Percentiles rank a stretch among this genome's conserved stretches.
phyloP scores from a whole-genome alignment of 129 eudicot genomes.

The Tagetes patula region DNA sequence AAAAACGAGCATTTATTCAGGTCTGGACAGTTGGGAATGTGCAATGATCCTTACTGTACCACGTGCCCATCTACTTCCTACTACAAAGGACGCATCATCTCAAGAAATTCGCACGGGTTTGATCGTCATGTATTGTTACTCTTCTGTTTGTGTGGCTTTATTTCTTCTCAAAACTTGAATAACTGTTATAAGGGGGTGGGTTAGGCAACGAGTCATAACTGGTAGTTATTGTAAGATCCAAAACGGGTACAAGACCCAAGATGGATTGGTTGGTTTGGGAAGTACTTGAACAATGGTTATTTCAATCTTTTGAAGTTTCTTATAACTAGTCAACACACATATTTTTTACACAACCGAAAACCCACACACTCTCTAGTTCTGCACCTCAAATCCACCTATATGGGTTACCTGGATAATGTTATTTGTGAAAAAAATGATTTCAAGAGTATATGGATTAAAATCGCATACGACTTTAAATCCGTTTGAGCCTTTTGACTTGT shows the following conservation, averaged over 20 bases:
- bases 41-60: constrained; percentile 81
- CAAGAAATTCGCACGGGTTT: constrained; percentile 30
- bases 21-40: constrained; percentile 72
- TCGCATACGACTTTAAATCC: background rate
- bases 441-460: background rate
- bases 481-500: background rate
- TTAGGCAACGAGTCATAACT: background rate
- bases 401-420: too few relatives aligned
- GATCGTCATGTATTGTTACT: constrained; percentile 49
- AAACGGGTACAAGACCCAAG: background rate
- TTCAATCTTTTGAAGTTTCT: background rate
- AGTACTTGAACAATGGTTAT: background rate
- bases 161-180: constrained; percentile 2
- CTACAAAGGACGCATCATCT: constrained; percentile 32
- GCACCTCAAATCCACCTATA: too few relatives aligned
- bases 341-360: too few relatives aligned
- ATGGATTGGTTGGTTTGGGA: background rate
- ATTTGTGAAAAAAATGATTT: too few relatives aligned
- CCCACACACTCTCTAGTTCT: too few relatives aligned
- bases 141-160: background rate
- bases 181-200: background rate
- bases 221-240: background rate
- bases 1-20: constrained; percentile 59
- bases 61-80: constrained; percentile 60
- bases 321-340: background rate